Percentiles rank a stretch among this genome's conserved stretches.
Evolutionary conservation across 1,284 basidiomycete genomes (phyloP).

Genomic region (Rhodotorula sp.): DNA sequence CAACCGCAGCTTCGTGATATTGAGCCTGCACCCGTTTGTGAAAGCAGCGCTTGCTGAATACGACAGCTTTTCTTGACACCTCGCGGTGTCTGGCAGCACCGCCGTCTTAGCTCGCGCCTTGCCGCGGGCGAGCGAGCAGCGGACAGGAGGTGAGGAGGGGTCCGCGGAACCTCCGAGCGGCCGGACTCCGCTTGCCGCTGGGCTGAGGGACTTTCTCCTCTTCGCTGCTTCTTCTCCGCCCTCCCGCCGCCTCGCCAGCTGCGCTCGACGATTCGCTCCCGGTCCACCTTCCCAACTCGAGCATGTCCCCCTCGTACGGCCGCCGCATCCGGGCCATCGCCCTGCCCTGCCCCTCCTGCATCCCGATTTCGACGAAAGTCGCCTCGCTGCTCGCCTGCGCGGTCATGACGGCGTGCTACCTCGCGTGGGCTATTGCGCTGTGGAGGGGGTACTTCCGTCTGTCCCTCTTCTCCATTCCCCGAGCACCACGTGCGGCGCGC

Average conservation of each 20-base stretch:
- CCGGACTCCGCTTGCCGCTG: not conserved
- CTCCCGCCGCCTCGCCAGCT: not conserved
- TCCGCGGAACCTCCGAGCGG: not conserved
- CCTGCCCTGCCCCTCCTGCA: constrained; percentile 15
- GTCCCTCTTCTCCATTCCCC: not conserved
- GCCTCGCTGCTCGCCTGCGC: not conserved
- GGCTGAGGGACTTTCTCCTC: not conserved
- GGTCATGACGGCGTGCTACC: not conserved
- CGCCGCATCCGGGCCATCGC: constrained; percentile 1
- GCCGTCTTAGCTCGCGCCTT: too few species aligned
- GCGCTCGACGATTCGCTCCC: not conserved
- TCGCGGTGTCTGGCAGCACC: too few species aligned
- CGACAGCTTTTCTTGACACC: too few species aligned
- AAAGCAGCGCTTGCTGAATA: too few species aligned
- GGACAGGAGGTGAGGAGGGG: not conserved
- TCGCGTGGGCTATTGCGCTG: not conserved
- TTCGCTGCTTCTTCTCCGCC: too few species aligned
- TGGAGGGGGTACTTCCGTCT: constrained; percentile 6
- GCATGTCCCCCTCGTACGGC: not conserved
- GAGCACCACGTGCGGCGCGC: not conserved
- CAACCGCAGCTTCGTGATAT: too few species aligned
- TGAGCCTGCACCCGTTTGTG: too few species aligned
- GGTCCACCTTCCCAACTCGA: not conserved
- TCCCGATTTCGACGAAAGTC: not conserved
- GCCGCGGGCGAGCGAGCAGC: too few species aligned